Evolutionary conservation across 257 asterid species (phyloP), one percentile per base, ranked within the genome.

Genomic region (Rauvolfia tetraphylla): DNA sequence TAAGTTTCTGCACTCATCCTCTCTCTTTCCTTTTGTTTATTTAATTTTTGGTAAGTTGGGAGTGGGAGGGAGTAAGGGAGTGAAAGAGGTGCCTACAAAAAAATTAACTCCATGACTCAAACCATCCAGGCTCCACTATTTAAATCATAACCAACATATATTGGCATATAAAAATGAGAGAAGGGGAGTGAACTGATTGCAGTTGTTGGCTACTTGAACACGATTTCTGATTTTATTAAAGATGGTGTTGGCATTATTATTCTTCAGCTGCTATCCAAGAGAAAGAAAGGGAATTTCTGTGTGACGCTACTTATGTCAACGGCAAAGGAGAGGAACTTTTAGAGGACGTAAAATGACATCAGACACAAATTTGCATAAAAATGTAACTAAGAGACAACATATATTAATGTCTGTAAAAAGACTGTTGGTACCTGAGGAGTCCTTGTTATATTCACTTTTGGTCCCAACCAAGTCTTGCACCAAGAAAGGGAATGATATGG

Each of bases 381-480:
- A 36, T 58, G 7, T 18, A 27, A 13, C 33, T 58, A 44, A 59
- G 3, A 42, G 44, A 58, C 33, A 33, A 11, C 13, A 15, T 44
- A 33, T 44, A 33, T 66, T 17, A 23, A 51, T 72, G 25, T 27
- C 23, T 51, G 38, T 22, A 3, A 46, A 33, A 12, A 29, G 48
- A 48, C 25, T 65, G 18, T 74, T 69, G 66, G 63, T 78, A 92
- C 98, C 98, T 94, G 98, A 61, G 98, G 98, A 74, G 98, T 87
- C 92, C 98, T 94, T 81, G 98, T 94, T 80, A 94, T 88, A 78
- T 94, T 94, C 71, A 94, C 97, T 85, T 88, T 85, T 58, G 93
- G 83, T 81, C 98, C 98, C 78, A 94, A 86, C 98, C 98, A 94
- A 86, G 76, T 92, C 92, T 94, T 94, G 97, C 98, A 94, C 97